Conservation (phyloP, 2,329 filamentous ascomycete genomes). For the Trichoderma arundinaceum region DNA sequence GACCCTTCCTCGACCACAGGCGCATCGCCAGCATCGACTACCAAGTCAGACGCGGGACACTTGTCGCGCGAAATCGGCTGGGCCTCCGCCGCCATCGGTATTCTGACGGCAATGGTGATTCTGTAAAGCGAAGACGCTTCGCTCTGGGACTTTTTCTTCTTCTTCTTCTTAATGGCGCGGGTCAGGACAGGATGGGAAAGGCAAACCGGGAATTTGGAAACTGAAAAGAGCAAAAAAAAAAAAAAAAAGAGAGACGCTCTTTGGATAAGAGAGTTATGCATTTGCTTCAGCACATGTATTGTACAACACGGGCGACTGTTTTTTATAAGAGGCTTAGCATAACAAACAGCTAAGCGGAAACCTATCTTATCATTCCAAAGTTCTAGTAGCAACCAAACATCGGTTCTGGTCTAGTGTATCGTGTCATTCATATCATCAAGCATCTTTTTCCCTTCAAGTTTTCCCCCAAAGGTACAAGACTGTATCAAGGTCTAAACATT, state of each 20-base stretch:
- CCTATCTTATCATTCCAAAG: slow-evolving; percentile 19
- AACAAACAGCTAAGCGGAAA: slow-evolving; percentile 1
- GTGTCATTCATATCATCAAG: slow-evolving; percentile 26
- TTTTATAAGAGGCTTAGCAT: slow-evolving; percentile 6
- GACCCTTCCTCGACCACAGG: neutral
- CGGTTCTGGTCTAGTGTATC: slow-evolving; percentile 27
- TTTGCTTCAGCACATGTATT: slow-evolving; percentile 15
- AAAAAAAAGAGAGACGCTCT: neutral
- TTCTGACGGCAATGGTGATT: neutral
- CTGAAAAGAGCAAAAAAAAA: neutral
- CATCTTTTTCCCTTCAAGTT: slow-evolving; percentile 10
- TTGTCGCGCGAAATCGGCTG: neutral
- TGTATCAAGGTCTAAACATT: slow-evolving; percentile 24
- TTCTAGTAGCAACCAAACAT: slow-evolving; percentile 21
- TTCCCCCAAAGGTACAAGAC: slow-evolving; percentile 7
- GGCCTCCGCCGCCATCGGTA: slow-evolving; percentile 9
- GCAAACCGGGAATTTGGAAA: neutral
- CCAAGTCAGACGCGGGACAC: slow-evolving; percentile 6
- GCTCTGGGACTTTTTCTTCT: neutral
- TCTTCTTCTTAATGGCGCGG: neutral
- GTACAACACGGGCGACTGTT: slow-evolving; percentile 19
- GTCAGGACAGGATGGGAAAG: neutral
- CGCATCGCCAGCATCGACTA: neutral
- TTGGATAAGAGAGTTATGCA: neutral
- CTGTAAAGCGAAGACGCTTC: slow-evolving; percentile 4